phyloP scores from a whole-genome alignment of 2,329 filamentous ascomycete genomes.

The Pseudocercospora vitis region DNA sequence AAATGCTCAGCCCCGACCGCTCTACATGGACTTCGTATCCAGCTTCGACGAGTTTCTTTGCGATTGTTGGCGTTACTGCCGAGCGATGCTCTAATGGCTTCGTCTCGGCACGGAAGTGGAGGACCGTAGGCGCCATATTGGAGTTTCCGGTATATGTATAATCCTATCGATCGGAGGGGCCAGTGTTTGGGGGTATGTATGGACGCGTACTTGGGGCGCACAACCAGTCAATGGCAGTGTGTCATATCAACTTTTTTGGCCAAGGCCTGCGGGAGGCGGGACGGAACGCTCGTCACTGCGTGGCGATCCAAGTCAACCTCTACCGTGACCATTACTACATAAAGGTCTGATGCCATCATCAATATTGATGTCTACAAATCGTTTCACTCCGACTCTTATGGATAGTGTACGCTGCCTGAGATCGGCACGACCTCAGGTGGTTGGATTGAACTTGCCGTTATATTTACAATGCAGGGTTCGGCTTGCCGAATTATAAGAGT shows the following conservation, averaged over 20 bases:
- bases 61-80: constrained; percentile 42
- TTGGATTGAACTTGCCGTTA: too few species aligned
- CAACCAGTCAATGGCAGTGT: not conserved
- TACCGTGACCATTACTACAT: too few species aligned
- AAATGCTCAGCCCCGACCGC: constrained; percentile 42
- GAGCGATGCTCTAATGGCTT: constrained; percentile 43
- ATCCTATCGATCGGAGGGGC: not conserved
- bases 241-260: not conserved
- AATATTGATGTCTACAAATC: too few species aligned
- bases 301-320: too few species aligned
- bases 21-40: constrained; percentile 45
- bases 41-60: constrained; percentile 44
- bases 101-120: constrained; percentile 39
- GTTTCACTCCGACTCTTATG: too few species aligned
- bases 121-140: constrained; percentile 32
- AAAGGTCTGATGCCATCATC: too few species aligned
- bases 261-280: too few species aligned
- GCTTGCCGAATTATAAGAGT: too few species aligned
- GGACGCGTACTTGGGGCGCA: not conserved
- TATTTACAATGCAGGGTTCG: too few species aligned
- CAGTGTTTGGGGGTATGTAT: not conserved
- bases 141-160: constrained; percentile 1
- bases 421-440: too few species aligned
- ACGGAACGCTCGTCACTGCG: too few species aligned
- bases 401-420: too few species aligned